phyloP scores from a whole-genome alignment of 2,329 filamentous ascomycete species.

The Calonectria henricotiae region DNA sequence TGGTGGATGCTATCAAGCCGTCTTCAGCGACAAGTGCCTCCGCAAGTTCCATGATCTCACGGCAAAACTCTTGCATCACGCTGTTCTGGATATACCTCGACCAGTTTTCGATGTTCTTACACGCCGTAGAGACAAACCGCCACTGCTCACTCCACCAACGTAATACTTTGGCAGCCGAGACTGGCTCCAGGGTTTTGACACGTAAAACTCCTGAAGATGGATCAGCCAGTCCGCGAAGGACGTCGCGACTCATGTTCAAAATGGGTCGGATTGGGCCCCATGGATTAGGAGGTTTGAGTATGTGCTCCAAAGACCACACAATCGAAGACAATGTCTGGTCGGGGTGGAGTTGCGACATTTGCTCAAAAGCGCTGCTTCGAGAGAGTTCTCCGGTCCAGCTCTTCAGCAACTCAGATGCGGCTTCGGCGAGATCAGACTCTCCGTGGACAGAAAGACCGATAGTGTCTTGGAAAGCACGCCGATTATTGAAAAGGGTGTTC shows the following conservation, averaged over 20 bases:
- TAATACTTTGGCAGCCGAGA: constrained; percentile 78
- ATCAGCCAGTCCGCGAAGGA: constrained; percentile 72
- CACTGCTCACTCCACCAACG: constrained; percentile 90
- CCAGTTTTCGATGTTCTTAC: constrained; percentile 88
- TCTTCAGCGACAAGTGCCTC: constrained; percentile 89
- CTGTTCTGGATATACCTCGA: constrained; percentile 82
- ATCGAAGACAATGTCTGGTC: constrained; percentile 64
- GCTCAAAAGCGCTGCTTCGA: constrained; percentile 60
- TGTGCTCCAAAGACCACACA: constrained; percentile 60
- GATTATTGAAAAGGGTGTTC: constrained; percentile 78
- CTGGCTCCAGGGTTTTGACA: constrained; percentile 70
- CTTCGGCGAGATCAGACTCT: constrained; percentile 84
- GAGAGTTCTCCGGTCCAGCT: constrained; percentile 79
- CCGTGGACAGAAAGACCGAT: constrained; percentile 87
- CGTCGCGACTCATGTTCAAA: constrained; percentile 71
- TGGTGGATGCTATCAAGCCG: constrained; percentile 83
- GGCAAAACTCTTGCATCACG: constrained; percentile 92
- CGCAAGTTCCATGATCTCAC: constrained; percentile 95
- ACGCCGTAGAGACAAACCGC: constrained; percentile 85
- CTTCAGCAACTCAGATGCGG: constrained; percentile 87
- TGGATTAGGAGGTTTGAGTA: constrained; percentile 59
- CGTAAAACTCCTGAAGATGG: constrained; percentile 71
- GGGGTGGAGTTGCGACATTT: constrained; percentile 60
- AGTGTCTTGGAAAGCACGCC: constrained; percentile 80
- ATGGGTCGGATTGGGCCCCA: constrained; percentile 74